Evolutionary conservation across 768 basidiomycete species (phyloP).

Genomic region (Terana coerulea): DNA sequence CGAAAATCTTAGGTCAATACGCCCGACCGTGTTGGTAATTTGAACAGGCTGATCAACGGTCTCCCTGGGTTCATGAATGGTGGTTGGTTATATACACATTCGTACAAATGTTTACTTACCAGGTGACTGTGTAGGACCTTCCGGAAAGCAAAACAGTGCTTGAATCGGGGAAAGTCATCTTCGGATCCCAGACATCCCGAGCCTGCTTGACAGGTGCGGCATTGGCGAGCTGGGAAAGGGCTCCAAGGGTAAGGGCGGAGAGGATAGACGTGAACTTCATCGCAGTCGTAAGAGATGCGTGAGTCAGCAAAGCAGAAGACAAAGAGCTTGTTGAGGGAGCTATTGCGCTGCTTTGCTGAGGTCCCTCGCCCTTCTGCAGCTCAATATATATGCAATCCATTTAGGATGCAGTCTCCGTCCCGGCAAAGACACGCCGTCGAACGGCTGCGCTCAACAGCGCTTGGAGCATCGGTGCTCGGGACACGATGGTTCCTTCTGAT

Average conservation of each 20-base stretch:
- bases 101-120: constrained; percentile 10
- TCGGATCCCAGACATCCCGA: constrained; percentile 17
- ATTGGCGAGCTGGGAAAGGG: not conserved
- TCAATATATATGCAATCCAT: too few species aligned
- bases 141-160: constrained; percentile 19
- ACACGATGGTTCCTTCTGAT: too few species aligned
- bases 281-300: not conserved
- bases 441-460: too few species aligned
- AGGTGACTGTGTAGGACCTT: constrained; percentile 21
- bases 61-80: constrained; percentile 28
- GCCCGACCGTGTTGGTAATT: constrained; percentile 27
- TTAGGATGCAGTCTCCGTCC: too few species aligned
- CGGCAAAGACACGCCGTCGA: too few species aligned
- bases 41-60: constrained; percentile 33
- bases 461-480: too few species aligned
- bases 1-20: not conserved
- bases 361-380: too few species aligned
- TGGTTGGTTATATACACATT: not conserved
- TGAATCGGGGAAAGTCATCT: constrained; percentile 15
- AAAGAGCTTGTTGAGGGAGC: not conserved
- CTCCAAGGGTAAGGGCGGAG: constrained; percentile 1
- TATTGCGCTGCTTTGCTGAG: too few species aligned
- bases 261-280: constrained; percentile 1
- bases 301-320: not conserved
- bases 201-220: constrained; percentile 1